Conservation (phyloP, 306 rosid genomes). For the Cicer chorassanicum region DNA sequence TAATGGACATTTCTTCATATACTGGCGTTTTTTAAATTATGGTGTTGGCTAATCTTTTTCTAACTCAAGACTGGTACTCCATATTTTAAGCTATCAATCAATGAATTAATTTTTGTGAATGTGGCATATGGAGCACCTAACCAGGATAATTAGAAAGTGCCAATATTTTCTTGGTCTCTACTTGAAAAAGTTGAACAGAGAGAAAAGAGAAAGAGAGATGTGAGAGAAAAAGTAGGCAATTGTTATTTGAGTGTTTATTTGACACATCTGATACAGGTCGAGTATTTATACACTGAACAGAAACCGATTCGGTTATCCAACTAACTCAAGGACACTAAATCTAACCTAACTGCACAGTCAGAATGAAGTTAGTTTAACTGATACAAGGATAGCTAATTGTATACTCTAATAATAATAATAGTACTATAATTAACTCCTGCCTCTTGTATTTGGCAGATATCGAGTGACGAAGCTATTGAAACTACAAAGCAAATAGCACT, state of each 20-base stretch:
- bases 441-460: slow-evolving; percentile 67
- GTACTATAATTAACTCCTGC: slow-evolving; percentile 33
- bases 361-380: slow-evolving; percentile 1
- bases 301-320: slow-evolving; percentile 1
- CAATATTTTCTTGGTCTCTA: slow-evolving; percentile 18
- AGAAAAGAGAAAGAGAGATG: neutral
- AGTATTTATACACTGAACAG: neutral
- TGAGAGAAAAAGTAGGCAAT: neutral
- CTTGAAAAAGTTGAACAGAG: neutral
- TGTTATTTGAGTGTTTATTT: neutral
- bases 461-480: slow-evolving; percentile 92
- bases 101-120: slow-evolving; percentile 17
- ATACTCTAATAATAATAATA: neutral
- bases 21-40: slow-evolving; percentile 27
- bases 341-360: neutral
- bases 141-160: slow-evolving; percentile 30
- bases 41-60: neutral
- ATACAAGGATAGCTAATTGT: neutral
- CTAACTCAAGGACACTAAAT: neutral
- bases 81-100: slow-evolving; percentile 21
- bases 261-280: neutral
- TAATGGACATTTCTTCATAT: slow-evolving; percentile 24
- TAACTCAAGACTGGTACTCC: slow-evolving; percentile 17
- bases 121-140: slow-evolving; percentile 3
- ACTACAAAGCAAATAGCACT: slow-evolving; percentile 93